Base-by-base conservation (phyloP, 495 filamentous ascomycete genomes). In the Parathielavia appendiculata region DNA sequence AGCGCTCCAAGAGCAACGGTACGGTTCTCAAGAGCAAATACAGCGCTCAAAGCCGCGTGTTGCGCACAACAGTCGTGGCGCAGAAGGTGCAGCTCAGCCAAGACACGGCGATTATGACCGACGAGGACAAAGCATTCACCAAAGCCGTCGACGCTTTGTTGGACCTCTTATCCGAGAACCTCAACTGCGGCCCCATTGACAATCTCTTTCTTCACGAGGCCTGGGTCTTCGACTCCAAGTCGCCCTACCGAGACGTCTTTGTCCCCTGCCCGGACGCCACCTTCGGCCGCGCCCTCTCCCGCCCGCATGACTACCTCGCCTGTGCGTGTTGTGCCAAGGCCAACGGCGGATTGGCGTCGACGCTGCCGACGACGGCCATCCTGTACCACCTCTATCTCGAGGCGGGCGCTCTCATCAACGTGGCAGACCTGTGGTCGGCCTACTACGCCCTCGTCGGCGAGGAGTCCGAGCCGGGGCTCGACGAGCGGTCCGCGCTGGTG, bases 331-430 rank as follows among this genome's bases (percentile, higher is more conserved):
- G 87, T 71, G 62, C 74, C 60, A 59, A 71, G 51, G 60, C 64
- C 17, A 68, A 78, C 30, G 71, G 77, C 67, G 69, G 69, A 4
- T 55, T 86, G 7, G 81, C 80, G 7, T 63, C 83, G 9, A 88
- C 83, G 9, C 82, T 92, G 62, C 92, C 95, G 13, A 74, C 89
- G 14, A 87, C 86, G 16, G 81, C 91, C 2, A 87, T 96, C 17
- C 64, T 97, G 58, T 98, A 96, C 73, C 90, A 95, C 57, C 74
- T 97, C 30, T 97, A 95, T 69, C 80, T 92, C 17, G 92, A 97
- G 73, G 88, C 91, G 0, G 92, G 92, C 5, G 80, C 86, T 7
- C 71, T 96, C 47, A 85, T 98, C 64, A 98, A 98, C 68, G 83
- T 89, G 7, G 84, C 84, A 44, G 93, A 98, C 71, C 71, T 98